Conservation (phyloP, 257 asterid genomes). For the Coffea eugenioides region DNA sequence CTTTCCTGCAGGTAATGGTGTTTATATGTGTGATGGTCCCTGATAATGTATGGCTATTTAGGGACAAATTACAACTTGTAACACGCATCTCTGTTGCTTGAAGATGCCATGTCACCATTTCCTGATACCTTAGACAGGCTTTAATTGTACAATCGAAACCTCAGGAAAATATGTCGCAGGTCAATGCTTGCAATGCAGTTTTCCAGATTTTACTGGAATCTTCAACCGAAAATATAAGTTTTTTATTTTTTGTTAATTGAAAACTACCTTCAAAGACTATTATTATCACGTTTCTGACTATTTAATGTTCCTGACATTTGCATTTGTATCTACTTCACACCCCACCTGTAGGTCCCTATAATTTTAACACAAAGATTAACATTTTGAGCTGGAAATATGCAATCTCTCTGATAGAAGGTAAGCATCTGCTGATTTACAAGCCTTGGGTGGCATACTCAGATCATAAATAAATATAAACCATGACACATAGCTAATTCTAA, state of each 20-base stretch:
- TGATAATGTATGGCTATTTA: background rate
- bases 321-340: background rate
- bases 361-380: background rate
- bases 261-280: too few species aligned
- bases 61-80: background rate
- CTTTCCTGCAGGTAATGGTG: conserved; percentile 57
- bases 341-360: background rate
- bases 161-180: background rate
- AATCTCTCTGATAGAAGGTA: background rate
- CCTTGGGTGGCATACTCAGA: background rate
- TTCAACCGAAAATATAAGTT: background rate
- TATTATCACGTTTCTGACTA: background rate
- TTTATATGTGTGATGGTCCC: conserved; percentile 3
- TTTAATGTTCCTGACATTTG: background rate
- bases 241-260: too few species aligned
- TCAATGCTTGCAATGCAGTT: background rate
- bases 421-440: background rate
- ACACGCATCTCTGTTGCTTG: background rate
- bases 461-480: background rate
- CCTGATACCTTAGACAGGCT: background rate
- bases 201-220: background rate
- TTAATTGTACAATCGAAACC: background rate
- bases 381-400: background rate
- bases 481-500: background rate
- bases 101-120: background rate